Percentiles rank a stretch among this genome's conserved stretches.
Conservation (phyloP, 164 flowering plant genomes). For the Tetracentron sinense region DNA sequence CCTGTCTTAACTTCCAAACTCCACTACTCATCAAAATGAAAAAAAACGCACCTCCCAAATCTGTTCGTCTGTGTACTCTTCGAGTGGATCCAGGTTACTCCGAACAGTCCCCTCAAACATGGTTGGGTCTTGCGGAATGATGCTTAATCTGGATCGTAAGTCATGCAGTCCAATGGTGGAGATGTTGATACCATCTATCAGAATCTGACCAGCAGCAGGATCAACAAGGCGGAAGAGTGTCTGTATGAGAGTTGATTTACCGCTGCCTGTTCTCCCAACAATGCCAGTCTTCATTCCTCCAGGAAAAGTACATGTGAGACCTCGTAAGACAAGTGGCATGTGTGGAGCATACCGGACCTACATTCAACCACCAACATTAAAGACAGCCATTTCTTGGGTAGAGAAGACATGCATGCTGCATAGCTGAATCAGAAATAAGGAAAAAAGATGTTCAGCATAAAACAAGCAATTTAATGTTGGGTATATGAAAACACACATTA, state of each 20-base stretch:
- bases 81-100: conserved; percentile 73
- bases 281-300: conserved; percentile 76
- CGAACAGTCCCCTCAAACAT: conserved; percentile 86
- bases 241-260: conserved; percentile 80
- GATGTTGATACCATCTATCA: conserved; percentile 59
- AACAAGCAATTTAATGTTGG: too few species aligned
- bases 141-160: conserved; percentile 65
- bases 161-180: conserved; percentile 72
- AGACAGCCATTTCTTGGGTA: not conserved
- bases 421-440: not conserved
- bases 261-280: conserved; percentile 87
- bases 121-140: conserved; percentile 88
- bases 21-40: not conserved
- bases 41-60: conserved; percentile 66
- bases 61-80: conserved; percentile 67
- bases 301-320: conserved; percentile 64
- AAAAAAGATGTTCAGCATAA: not conserved
- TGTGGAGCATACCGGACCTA: conserved; percentile 82
- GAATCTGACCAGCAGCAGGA: conserved; percentile 51
- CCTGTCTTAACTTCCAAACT: not conserved
- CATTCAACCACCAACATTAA: conserved; percentile 5
- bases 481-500: too few species aligned
- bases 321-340: conserved; percentile 72
- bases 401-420: not conserved
- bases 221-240: conserved; percentile 73